Evolutionary conservation across 257 asterid species (phyloP).

Genomic region (Plantago ovata): DNA sequence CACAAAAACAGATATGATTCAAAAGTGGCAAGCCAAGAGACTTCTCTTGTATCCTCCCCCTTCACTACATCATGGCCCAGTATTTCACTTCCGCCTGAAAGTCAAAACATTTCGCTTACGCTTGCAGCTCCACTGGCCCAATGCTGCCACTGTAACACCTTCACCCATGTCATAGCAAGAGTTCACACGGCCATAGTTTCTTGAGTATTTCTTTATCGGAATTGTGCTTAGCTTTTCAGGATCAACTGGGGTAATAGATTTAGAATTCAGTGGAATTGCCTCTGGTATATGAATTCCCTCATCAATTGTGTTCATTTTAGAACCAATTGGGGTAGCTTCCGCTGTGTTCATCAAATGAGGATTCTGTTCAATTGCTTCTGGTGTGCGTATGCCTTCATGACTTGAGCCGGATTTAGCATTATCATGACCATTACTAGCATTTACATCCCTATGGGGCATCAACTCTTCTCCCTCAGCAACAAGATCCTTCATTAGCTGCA

Average conservation of each 20-base stretch:
- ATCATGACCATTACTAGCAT: neutral
- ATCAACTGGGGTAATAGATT: neutral
- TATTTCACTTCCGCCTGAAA: neutral
- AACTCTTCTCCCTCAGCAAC: conserved; percentile 41
- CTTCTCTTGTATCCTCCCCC: neutral
- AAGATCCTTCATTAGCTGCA: conserved; percentile 36
- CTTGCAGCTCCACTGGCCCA: conserved; percentile 11
- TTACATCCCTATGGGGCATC: conserved; percentile 36
- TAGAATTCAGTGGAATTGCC: neutral
- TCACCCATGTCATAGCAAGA: conserved; percentile 3
- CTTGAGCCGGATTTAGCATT: conserved; percentile 15
- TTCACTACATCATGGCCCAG: conserved; percentile 12
- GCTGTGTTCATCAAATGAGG: neutral
- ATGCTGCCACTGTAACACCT: neutral
- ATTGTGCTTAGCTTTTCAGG: neutral
- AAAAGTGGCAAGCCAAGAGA: neutral
- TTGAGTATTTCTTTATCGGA: conserved; percentile 19
- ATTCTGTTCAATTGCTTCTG: neutral
- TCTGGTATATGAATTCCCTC: neutral
- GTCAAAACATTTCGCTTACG: conserved; percentile 5
- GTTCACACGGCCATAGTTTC: conserved; percentile 22
- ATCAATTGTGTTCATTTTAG: too few relatives aligned
- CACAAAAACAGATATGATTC: too few relatives aligned
- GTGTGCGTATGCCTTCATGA: neutral
- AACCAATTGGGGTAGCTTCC: too few relatives aligned